Evolutionary conservation across 495 filamentous ascomycete genomes (phyloP), one percentile per base, ranked within the genome.

Genomic region (Collariella sp.): DNA sequence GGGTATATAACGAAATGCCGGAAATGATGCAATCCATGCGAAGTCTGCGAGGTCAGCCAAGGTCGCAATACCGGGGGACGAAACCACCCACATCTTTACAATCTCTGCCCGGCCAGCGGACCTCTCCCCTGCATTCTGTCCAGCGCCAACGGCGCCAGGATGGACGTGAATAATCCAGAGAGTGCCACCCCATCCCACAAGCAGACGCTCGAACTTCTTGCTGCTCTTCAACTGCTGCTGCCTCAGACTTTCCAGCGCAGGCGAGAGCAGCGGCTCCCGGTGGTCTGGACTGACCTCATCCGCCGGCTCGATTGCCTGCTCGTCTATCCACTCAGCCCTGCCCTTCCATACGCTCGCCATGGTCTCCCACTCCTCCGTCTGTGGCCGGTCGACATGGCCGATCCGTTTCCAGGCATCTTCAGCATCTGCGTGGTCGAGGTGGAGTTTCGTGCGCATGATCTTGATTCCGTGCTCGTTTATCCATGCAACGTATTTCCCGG

Each of bases 321-420:
- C 84, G 61, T 96, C 88, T 39, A 97, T 81, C 93, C 93, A 98
- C 63, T 97, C 89, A 1, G 83, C 80, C 13, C 89, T 79, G 15
- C 84, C 87, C 68, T 91, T 97, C 88, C 94, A 95, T 9, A 96
- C 88, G 29, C 84, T 77, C 1, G 89, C 88, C 89, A 96, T 94
- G 43, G 96, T 91, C 53, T 95, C 88, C 86, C 90, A 96, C 36
- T 82, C 82, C 0, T 82, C 80, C 15, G 80, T 79, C 52, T 86
- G 85, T 2, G 90, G 90, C 46, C 86, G 79, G 59, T 90, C 90
- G 42, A 91, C 85, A 64, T 96, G 93, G 24, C 87, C 89, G 56
- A 98, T 86, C n/a, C 93, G 80, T 67, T 93, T 96, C 93, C 93
- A 98, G 19, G 90, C 87, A 58, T 84, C 81, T 15, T 95, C 91